Conservation (phyloP, 2,329 filamentous ascomycete genomes). For the Elsinoe batatas region DNA sequence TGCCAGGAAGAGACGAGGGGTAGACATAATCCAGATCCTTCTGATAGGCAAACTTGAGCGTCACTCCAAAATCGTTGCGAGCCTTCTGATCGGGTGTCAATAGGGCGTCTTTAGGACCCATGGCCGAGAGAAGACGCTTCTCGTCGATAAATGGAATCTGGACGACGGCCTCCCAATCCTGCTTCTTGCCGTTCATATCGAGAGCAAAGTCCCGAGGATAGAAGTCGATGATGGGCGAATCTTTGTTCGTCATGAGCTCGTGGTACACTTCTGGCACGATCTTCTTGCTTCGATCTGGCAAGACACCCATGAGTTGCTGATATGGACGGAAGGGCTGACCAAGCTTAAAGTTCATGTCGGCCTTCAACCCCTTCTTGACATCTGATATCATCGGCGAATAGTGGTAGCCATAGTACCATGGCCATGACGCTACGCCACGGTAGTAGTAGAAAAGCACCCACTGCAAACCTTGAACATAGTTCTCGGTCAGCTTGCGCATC, state of each 20-base stretch:
- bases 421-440: conserved; percentile 92
- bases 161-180: conserved; percentile 98
- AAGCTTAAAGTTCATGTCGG: conserved; percentile 82
- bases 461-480: conserved; percentile 94
- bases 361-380: conserved; percentile 76
- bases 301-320: conserved; percentile 95
- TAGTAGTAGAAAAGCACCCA: conserved; percentile 99
- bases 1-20: conserved; percentile 74
- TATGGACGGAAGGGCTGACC: conserved; percentile 92
- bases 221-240: conserved; percentile 94
- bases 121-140: conserved; percentile 69
- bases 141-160: conserved; percentile 99
- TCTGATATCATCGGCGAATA: conserved; percentile 97
- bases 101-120: conserved; percentile 71
- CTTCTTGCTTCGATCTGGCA: conserved; percentile 93
- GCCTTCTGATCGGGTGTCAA: conserved; percentile 69
- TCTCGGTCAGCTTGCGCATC: conserved; percentile 74
- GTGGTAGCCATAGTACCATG: conserved; percentile 95
- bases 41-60: conserved; percentile 85
- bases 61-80: conserved; percentile 84
- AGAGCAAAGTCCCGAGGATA: conserved; percentile 94
- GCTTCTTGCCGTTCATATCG: conserved; percentile 99
- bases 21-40: conserved; percentile 70
- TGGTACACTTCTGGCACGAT: conserved; percentile 86
- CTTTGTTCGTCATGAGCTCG: conserved; percentile 79